These are phyloP conservation scores for Herpetospermum pedunculosum DNA, from an alignment of 306 rosid genomes.

Conservation along the genomic window DNA sequence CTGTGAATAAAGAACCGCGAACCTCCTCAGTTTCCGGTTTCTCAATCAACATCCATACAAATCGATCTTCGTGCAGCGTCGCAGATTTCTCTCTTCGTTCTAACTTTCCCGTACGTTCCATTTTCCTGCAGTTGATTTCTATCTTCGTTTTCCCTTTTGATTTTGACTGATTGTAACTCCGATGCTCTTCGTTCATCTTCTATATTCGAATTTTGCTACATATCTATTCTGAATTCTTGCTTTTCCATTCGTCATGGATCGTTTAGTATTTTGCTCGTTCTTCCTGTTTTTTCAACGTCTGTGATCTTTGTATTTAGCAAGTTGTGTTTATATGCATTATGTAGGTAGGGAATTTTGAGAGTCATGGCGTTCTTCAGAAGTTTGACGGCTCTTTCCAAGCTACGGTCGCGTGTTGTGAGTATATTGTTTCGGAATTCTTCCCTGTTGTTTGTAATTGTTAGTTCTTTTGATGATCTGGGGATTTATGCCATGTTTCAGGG, in stretches of 20 bases:
- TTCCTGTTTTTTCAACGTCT: not conserved
- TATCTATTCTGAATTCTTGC: not conserved
- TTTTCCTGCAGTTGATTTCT: not conserved
- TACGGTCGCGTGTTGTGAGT: slow-evolving; percentile 76
- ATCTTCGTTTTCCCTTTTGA: too few relatives aligned
- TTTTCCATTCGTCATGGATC: not conserved
- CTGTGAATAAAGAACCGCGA: not conserved
- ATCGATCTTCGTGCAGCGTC: not conserved
- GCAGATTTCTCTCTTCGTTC: not conserved
- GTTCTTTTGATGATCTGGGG: not conserved
- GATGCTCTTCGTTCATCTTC: not conserved
- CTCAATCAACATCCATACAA: not conserved
- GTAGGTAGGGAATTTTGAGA: slow-evolving; percentile 10
- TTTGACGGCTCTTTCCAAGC: slow-evolving; percentile 57
- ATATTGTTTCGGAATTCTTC: not conserved
- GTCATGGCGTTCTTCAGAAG: slow-evolving; percentile 55
- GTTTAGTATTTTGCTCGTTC: not conserved
- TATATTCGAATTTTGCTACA: not conserved
- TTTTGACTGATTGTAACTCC: too few relatives aligned
- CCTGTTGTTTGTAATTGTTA: not conserved
- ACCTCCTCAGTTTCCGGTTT: not conserved
- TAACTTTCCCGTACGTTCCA: not conserved
- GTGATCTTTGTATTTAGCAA: not conserved
- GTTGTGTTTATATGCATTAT: not conserved
- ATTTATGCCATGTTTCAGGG: slow-evolving; percentile 32